Base-by-base conservation (phyloP, 805 yeast genomes). In the Nematodospora valgi region DNA sequence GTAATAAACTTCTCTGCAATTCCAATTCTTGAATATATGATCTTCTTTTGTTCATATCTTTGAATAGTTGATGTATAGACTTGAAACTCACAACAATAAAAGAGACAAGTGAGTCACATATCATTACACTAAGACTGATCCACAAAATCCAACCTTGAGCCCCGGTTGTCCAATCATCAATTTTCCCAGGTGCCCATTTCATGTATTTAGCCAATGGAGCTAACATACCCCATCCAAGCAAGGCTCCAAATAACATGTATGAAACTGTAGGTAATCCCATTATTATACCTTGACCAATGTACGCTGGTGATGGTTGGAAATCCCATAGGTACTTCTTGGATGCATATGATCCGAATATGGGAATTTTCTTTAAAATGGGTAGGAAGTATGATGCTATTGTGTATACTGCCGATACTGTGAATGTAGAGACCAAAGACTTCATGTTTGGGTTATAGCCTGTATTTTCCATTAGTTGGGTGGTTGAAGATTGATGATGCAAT, bases 81-180 rank as follows among this genome's bases (percentile, higher is more conserved):
- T 64, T 75, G 2, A 57, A 43, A 1, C 79, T 68, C 5, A 83
- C 78, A 3, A 83, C 83, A 0, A 76, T 41, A 48, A 91, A 84
- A 2, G 95, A 82, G 4, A 89, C 86, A 4, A 86, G 66, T 6
- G 96, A 84, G 54, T 91, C 98, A 32, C 86, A 80, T 13, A 91
- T 86, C 98, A 91, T 91, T 32, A 89, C 87, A 16, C 96, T 81
- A 46, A 91, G 70, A 54, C 94, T 80, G 36, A 88, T 69, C 98
- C 98, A 91, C 55, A 91, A 68, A 37, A 93, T 86, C 98, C 98
- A 91, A 5, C 98, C 98, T 53, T 91, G 96, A 1, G 89, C 85
- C 3, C 98, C 98, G 17, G 76, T 72, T 48, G 85, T 81, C 97
- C 97, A 93, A 59, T 88, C 95, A 52, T 84, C 93, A 2, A 86